Evolutionary conservation across 495 filamentous ascomycete species (phyloP).

Genomic region (Penicillium flavigenum): DNA sequence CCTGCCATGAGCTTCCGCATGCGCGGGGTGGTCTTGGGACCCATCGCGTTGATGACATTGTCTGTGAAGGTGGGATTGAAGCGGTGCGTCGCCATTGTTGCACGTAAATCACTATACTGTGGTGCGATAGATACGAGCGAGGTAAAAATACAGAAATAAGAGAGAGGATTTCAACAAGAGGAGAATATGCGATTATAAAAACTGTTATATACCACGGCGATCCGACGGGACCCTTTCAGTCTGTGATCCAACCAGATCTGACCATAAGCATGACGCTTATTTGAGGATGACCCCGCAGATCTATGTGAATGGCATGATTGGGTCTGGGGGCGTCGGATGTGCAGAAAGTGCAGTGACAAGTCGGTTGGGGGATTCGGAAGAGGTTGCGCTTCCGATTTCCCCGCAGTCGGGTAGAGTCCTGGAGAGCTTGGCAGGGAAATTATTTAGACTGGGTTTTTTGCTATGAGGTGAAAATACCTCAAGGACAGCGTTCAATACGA

Average conservation of each 20-base stretch:
- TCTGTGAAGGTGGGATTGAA: conserved; percentile 65
- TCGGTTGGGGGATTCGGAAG: conserved; percentile 19
- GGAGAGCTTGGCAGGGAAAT: background rate
- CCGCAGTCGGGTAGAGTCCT: conserved; percentile 14
- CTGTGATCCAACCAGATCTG: conserved; percentile 8
- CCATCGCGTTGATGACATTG: conserved; percentile 68
- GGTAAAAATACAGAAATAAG: background rate
- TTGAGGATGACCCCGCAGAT: conserved; percentile 28
- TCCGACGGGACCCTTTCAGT: conserved; percentile 19
- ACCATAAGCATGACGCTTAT: conserved; percentile 28
- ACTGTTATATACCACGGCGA: conserved; percentile 12
- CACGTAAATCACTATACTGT: background rate
- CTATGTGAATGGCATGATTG: conserved; percentile 21
- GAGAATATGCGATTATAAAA: background rate
- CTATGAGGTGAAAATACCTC: background rate
- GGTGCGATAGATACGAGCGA: background rate
- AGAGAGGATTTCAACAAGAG: background rate
- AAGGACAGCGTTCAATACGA: background rate
- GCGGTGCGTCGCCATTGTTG: conserved; percentile 38
- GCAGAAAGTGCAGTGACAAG: background rate
- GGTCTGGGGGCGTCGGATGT: conserved; percentile 18
- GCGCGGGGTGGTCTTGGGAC: conserved; percentile 61
- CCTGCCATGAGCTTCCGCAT: conserved; percentile 43
- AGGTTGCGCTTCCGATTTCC: conserved; percentile 22
- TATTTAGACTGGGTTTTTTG: background rate